Evolutionary conservation across 129 eudicot species (phyloP), one percentile per base, ranked within the genome.

Genomic region (Apium graveolens): DNA sequence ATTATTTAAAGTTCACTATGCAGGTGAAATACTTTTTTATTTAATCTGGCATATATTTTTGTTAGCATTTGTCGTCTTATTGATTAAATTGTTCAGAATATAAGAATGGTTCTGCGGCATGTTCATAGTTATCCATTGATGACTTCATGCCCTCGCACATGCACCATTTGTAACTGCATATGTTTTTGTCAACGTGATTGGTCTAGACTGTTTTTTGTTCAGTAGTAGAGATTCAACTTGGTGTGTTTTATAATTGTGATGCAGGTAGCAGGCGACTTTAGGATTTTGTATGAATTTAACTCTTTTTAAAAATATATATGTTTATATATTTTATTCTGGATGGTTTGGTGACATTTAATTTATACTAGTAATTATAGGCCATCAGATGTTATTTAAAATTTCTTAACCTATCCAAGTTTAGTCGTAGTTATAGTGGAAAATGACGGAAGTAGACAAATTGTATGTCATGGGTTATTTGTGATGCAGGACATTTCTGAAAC

Each of bases 1-100:
- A 96, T 86, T 92, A 96, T 79, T 89, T 96, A 70, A 96, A 96
- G 90, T 96, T 96, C 79, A 90, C 81, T 76, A 96, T 96, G 99
- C 99, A 96, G 99, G 99, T 96, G 87, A 24, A 21, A 6, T 57
- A 66, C n/a, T 16, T 77, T 60, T 74, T 73, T 35, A 35, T 29
- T 1, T 37, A 51, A 39, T 75, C 35, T 83, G 4, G 21, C 32
- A 75, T 46, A 8, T 75, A 0, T 63, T 63, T 78, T 26, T 49
- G 53, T 66, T 62, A 68, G 49, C 73, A 78, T 39, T 35, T 43
- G 65, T 57, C 31, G 12, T 31, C 31, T 62, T 48, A 35, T 9
- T 35, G 10, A 39, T 31, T 78, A 16, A 18, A 26, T 34, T 35
- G 72, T 38, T 73, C 26, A n/a, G 10, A 76, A 71, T 48, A 70